Conservation (phyloP, 441 rosid genomes). For the Biscutella laevigata region DNA sequence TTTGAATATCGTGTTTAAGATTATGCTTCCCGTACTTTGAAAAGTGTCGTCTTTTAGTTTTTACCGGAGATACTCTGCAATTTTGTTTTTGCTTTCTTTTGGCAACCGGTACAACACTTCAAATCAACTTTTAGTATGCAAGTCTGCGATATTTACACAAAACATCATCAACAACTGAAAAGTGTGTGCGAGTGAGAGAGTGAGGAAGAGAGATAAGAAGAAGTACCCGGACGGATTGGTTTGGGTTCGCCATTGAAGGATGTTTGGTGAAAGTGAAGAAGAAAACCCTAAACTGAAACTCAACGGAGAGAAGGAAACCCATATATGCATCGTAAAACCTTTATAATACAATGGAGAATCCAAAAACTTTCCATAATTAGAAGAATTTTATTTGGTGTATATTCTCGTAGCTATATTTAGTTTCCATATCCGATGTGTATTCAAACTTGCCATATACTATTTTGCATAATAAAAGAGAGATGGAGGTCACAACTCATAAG, state of each 20-base stretch:
- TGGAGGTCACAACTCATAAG: too few species aligned
- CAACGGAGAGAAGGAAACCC: background rate
- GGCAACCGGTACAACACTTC: conserved; percentile 23
- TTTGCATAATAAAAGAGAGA: too few species aligned
- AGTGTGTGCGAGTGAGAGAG: background rate
- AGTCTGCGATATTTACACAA: conserved; percentile 15
- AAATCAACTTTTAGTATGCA: conserved; percentile 18
- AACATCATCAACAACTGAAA: background rate
- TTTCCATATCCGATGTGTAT: background rate
- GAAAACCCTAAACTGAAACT: background rate
- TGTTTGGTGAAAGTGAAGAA: conserved; percentile 5
- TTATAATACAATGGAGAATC: background rate
- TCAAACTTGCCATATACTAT: too few species aligned
- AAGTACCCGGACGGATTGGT: conserved; percentile 17
- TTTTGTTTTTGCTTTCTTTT: background rate
- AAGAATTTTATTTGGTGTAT: too few species aligned
- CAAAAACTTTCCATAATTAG: background rate
- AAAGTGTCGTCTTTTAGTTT: too few species aligned
- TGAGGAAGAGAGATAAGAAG: background rate
- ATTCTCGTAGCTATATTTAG: background rate
- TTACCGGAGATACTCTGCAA: conserved; percentile 14
- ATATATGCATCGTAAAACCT: background rate
- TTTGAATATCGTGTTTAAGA: background rate
- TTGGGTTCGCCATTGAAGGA: conserved; percentile 10
- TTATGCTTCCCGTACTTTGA: background rate